A percentile compares a stretch with the other conserved stretches of the same genome.
Conservation (phyloP, 2,329 filamentous ascomycete species). For the Pyrenophora tritici-repentis region DNA sequence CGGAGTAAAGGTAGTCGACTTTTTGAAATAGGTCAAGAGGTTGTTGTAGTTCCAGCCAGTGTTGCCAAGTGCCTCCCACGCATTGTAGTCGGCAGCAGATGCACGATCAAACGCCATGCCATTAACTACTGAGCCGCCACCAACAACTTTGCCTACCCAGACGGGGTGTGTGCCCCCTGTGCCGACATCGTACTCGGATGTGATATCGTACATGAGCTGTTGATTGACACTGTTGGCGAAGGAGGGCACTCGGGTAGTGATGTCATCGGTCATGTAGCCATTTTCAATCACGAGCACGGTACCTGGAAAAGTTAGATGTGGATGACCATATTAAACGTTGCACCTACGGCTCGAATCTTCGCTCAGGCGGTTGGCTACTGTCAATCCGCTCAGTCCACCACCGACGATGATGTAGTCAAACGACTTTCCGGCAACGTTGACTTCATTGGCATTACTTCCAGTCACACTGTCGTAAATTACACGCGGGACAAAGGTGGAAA, state of each 20-base stretch:
- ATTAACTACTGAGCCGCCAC: slow-evolving; percentile 47
- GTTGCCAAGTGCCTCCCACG: slow-evolving; percentile 64
- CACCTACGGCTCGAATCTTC: slow-evolving; percentile 29
- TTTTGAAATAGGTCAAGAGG: slow-evolving; percentile 40
- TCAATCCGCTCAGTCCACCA: slow-evolving; percentile 37
- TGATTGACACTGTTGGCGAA: slow-evolving; percentile 31
- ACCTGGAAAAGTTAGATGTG: slow-evolving; percentile 15
- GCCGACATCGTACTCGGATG: slow-evolving; percentile 26
- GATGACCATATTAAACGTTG: background rate
- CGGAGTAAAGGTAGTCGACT: slow-evolving; percentile 34
- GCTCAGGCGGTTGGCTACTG: slow-evolving; percentile 39
- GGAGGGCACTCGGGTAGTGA: slow-evolving; percentile 28
- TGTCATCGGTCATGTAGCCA: slow-evolving; percentile 30
- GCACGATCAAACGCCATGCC: slow-evolving; percentile 48
- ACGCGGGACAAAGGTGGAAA: slow-evolving; percentile 24
- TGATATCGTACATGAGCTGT: slow-evolving; percentile 31
- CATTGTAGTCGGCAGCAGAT: slow-evolving; percentile 51
- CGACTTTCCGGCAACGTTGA: slow-evolving; percentile 22
- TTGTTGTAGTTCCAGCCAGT: slow-evolving; percentile 48
- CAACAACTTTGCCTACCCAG: slow-evolving; percentile 37
- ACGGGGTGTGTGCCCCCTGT: slow-evolving; percentile 21
- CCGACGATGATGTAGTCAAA: slow-evolving; percentile 43
- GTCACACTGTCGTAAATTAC: background rate
- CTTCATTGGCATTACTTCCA: slow-evolving; percentile 11
- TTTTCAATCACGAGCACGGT: slow-evolving; percentile 37